Evolutionary conservation across 2,329 filamentous ascomycete genomes (phyloP), one percentile per base, ranked within the genome.

Genomic region (Trichophyton mentagrophytes): DNA sequence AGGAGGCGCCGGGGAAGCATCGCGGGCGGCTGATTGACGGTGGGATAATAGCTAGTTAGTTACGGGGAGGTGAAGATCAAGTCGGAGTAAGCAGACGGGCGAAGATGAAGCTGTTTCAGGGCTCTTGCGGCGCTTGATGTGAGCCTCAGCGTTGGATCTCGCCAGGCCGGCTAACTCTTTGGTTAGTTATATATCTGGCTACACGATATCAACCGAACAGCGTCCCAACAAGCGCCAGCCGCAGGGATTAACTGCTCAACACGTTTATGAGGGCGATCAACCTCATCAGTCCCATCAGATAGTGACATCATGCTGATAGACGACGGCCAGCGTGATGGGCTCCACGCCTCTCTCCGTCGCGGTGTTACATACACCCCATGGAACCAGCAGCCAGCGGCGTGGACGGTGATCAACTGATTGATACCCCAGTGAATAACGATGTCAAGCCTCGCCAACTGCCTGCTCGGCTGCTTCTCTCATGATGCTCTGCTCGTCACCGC

Each of bases 331-430:
- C 44, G 44, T 47, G 44, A 47, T 47, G 44, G 11, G 44, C 20
- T 22, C 33, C 33, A 38, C 11, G 11, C 33, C 11, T 13, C 33
- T 38, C 33, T 38, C 33, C 11, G 33, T 38, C 33, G 33, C 33
- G 11, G 33, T 13, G 33, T 13, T 38, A 38, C 33, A 13, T 30
- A 30, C 27, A 7, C 27, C 49, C 9, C 22, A 53, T 15, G 22
- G 49, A 53, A 30, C 49, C 49, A 30, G 17, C 20, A 9, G 44
- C 49, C 49, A n/a, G 17, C 17, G 3, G 44, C 17, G 44, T 25
- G 44, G 44, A 47, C 20, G 44, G 20, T 47, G 49, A 53, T 53
- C 49, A 53, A 53, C 30, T 53, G 49, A 53, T 51, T n/a, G n/a
- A 20, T 47, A 22, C 17, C 20, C 44, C 20, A 4, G 9, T 11